Evolutionary conservation across 495 filamentous ascomycete species (phyloP), one percentile per base, ranked within the genome.

Genomic region (Elasticomyces elasticus): DNA sequence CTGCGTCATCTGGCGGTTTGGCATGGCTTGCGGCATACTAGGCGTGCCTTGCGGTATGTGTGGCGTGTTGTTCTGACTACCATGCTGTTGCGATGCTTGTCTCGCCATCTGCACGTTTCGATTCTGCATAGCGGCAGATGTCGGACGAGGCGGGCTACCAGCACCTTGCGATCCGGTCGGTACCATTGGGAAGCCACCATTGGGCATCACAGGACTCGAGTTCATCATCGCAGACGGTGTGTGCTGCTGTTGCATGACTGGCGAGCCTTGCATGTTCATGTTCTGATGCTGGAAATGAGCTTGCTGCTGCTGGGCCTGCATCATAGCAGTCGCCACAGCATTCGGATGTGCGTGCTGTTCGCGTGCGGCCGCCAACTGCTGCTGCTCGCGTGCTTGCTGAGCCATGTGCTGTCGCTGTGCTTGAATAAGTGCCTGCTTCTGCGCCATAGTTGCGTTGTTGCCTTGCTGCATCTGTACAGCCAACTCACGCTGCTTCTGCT

Each of bases 11-110:
- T 94, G 48, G 75, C 80, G 83, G 53, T 82, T 85, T 13, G 89
- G 89, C 0, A 89, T 94, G 19, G 81, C 78, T 52, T 82, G 84
- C 10, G 79, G 76, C 75, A 94, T 84, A 55, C 87, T 81, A 5
- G 90, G 90, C 5, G 90, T 96, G 12, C 83, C 84, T 31, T 86
- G 82, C 45, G 52, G 46, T 17, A 63, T 76, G 72, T 63, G 80
- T 81, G 74, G 73, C 79, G 55, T 84, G 82, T 65, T 90, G 59
- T 54, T 56, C 38, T 51, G 52, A 31, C 60, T 63, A 44, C 55
- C 62, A 24, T 62, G 64, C 44, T 69, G 87, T 61, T 94, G 87
- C 64, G 89, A 94, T 52, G 79, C 74, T 31, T 87, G 82, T 22
- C 84, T 75, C 10, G 76, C 82, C 87, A 94, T 94, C 41, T 74